Conservation (phyloP, 2,329 filamentous ascomycete genomes). For the Aspergillus viridinutans region DNA sequence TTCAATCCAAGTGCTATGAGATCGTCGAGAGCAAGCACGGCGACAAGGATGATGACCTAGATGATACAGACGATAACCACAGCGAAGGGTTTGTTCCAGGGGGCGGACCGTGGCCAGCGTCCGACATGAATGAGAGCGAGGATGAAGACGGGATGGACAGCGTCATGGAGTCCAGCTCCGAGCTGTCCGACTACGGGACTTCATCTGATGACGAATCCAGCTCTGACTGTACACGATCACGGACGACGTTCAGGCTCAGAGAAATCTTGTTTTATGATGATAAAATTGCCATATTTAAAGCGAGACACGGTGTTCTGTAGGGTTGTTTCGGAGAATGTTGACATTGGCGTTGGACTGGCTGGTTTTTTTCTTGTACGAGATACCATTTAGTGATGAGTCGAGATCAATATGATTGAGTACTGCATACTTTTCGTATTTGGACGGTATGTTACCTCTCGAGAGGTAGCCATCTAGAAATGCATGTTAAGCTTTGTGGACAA, state of each 20-base stretch:
- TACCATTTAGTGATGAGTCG: slow-evolving; percentile 11
- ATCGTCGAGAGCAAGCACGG: slow-evolving; percentile 59
- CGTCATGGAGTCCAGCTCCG: slow-evolving; percentile 17
- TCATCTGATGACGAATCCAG: slow-evolving; percentile 40
- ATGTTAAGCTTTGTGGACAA: not conserved
- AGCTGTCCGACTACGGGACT: slow-evolving; percentile 21
- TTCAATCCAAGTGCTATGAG: slow-evolving; percentile 76
- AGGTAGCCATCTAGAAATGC: not conserved
- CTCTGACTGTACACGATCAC: slow-evolving; percentile 35
- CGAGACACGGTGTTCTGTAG: slow-evolving; percentile 57
- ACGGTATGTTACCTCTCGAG: too few relatives aligned
- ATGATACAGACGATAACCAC: slow-evolving; percentile 43
- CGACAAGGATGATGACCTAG: slow-evolving; percentile 29
- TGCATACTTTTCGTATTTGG: too few relatives aligned
- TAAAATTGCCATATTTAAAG: slow-evolving; percentile 75
- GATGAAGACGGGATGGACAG: slow-evolving; percentile 35
- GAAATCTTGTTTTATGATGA: slow-evolving; percentile 85
- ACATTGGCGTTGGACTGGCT: not conserved
- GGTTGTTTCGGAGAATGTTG: not conserved
- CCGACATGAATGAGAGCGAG: slow-evolving; percentile 43
- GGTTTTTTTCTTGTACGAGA: slow-evolving; percentile 8
- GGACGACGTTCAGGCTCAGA: slow-evolving; percentile 57
- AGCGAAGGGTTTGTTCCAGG: slow-evolving; percentile 45
- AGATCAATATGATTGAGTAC: not conserved
- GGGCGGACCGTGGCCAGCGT: slow-evolving; percentile 41